A percentile compares a stretch with the other conserved stretches of the same genome.
These are phyloP conservation scores for Cyclostephanos tholiformis DNA, from an alignment of 108 stramenopile genomes.

Conservation along the genomic window DNA sequence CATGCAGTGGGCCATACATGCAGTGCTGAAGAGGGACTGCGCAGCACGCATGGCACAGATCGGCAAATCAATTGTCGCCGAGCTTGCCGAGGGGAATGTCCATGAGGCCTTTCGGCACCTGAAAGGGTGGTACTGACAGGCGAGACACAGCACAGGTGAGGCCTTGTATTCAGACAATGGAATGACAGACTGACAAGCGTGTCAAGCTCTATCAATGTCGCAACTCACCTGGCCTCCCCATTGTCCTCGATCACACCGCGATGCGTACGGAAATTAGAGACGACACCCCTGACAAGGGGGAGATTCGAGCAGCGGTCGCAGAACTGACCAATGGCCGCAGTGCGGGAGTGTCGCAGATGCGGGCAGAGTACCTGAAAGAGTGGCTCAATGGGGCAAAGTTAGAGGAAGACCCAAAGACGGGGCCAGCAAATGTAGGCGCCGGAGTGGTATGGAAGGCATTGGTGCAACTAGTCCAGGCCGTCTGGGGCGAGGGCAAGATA, in stretches of 20 bases:
- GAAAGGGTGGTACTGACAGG: neutral
- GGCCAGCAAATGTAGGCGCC: neutral
- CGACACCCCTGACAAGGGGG: too few relatives aligned
- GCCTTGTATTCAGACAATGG: too few relatives aligned
- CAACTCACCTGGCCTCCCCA: slow-evolving; percentile 1
- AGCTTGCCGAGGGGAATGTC: neutral
- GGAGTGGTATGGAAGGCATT: neutral
- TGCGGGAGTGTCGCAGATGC: slow-evolving; percentile 12
- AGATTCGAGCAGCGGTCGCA: neutral
- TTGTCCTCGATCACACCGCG: neutral
- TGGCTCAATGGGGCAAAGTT: slow-evolving; percentile 3
- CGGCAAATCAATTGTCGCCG: neutral
- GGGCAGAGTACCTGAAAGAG: slow-evolving; percentile 16
- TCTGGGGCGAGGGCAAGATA: too few relatives aligned
- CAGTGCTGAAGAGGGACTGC: too few relatives aligned
- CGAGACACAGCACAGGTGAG: too few relatives aligned
- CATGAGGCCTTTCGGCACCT: too few relatives aligned
- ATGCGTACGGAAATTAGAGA: too few relatives aligned
- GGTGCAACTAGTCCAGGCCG: too few relatives aligned
- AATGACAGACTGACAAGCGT: too few relatives aligned
- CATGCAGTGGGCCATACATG: neutral
- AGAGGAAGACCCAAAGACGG: slow-evolving; percentile 1
- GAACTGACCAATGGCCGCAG: too few relatives aligned
- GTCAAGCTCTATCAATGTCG: too few relatives aligned
- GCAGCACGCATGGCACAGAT: neutral